Base-by-base conservation (phyloP, 306 rosid species). In the Vigna reflexopilosa region DNA sequence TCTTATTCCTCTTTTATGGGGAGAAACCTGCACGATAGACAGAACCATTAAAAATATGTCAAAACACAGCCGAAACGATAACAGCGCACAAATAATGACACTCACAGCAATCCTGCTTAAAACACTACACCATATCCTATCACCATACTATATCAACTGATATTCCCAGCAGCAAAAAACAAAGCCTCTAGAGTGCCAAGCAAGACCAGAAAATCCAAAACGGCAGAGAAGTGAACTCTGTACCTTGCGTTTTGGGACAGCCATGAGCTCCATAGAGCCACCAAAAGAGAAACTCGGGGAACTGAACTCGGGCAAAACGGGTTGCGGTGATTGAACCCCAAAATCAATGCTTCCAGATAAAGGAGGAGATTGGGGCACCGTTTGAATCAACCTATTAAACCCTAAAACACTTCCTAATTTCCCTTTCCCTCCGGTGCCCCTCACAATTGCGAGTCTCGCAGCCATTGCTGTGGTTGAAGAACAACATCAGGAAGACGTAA, bases 221-320 rank as follows among this genome's bases (percentile, higher is more conserved):
- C 9, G 44, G 32, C 64, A 61, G 44, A 16, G 52, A 47, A 56
- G 49, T 44, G 7, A 66, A 38, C 22, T 4, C 7, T 17, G 50
- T 91, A 79, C 97, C 96, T 89, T 93, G 54, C 67, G 82, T 87
- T 88, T 91, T 4, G 97, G 98, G 58, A 87, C 97, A 79, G 88
- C 96, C 98, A 93, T 91, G 80, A 93, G 96, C 78, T 93, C 98
- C 96, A 93, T 89, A 26, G 92, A 86, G 34, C 87, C 93, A 15
- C 80, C 87, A 67, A 77, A 85, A 17, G 86, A 63, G 84, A 85
- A 85, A 72, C 77, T 85, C 1, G 88, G 91, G 78, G 85, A 81
- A 58, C 78, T 85, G 68, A 83, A 85, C 79, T 83, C 96, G 28
- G 93, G 96, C 74, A 82, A 76, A 86, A 84, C 74, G 1, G 86